Evolutionary conservation across 768 basidiomycete species (phyloP).

Genomic region (Phaeotremella skinneri): DNA sequence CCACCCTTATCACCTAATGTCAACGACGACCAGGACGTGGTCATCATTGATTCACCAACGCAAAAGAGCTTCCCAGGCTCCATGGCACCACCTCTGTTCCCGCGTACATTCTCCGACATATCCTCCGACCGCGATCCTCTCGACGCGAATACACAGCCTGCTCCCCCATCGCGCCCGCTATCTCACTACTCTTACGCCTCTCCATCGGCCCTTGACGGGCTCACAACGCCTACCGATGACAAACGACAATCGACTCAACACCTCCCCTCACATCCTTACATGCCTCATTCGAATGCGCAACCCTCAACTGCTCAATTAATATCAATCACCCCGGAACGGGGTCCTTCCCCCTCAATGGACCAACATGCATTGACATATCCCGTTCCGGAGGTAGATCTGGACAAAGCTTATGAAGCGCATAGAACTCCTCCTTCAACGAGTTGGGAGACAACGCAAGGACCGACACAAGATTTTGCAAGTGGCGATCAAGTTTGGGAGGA

Average conservation of each 20-base stretch:
- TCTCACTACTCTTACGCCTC: constrained; percentile 14
- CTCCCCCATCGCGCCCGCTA: constrained; percentile 4
- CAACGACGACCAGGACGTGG: constrained; percentile 5
- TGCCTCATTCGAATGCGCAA: not conserved
- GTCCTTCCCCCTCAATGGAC: not conserved
- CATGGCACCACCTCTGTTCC: constrained; percentile 5
- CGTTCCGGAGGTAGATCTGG: constrained; percentile 7
- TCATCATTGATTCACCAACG: not conserved
- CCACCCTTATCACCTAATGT: constrained; percentile 11
- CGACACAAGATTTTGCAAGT: constrained; percentile 9
- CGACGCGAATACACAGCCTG: constrained; percentile 3
- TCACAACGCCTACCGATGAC: constrained; percentile 1
- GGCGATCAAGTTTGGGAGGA: constrained; percentile 1
- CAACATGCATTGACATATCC: not conserved
- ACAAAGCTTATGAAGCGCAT: not conserved
- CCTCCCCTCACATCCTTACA: not conserved
- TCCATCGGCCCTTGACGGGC: constrained; percentile 17
- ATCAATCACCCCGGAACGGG: not conserved
- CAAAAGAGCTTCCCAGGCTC: too few species aligned
- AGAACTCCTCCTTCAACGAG: not conserved
- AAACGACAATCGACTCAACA: not conserved
- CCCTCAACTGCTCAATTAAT: not conserved
- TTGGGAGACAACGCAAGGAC: not conserved
- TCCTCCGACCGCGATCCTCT: not conserved
- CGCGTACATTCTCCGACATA: constrained; percentile 7